Percentiles rank a stretch among this genome's conserved stretches.
phyloP scores from a whole-genome alignment of 176 grass and related monocot species.

The Aegilops speltoides region DNA sequence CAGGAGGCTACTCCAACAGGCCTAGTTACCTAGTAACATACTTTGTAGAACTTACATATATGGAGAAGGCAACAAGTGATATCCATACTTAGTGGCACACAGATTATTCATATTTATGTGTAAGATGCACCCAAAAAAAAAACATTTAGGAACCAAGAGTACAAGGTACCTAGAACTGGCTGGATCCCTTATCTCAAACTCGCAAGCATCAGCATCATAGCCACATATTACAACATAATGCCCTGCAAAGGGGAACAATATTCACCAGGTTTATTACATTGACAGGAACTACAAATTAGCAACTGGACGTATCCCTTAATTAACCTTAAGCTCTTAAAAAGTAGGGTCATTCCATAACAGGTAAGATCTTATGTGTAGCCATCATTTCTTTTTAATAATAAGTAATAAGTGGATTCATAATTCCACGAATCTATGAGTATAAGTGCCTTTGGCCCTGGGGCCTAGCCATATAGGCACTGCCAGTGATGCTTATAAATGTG shows the following conservation, averaged over 20 bases:
- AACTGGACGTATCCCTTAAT: neutral
- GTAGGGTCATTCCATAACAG: neutral
- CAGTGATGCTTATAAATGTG: neutral
- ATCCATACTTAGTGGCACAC: neutral
- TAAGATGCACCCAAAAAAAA: neutral
- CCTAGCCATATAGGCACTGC: neutral
- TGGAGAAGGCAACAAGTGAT: neutral
- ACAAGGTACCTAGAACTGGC: constrained; percentile 77
- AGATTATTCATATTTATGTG: neutral
- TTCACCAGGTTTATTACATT: constrained; percentile 8
- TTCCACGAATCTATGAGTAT: too few relatives aligned
- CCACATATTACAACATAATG: constrained; percentile 98
- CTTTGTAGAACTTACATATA: neutral
- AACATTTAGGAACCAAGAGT: neutral
- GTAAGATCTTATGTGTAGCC: neutral
- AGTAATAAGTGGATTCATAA: neutral
- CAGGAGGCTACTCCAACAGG: neutral
- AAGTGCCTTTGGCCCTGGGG: neutral
- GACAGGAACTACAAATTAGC: neutral
- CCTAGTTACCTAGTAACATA: neutral
- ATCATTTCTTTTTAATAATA: neutral
- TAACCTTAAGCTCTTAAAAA: neutral
- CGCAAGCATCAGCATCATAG: constrained; percentile 70
- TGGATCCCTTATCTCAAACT: constrained; percentile 99
- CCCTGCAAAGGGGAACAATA: constrained; percentile 40